Conservation (phyloP, 768 basidiomycete genomes). For the Calocera cornea region DNA sequence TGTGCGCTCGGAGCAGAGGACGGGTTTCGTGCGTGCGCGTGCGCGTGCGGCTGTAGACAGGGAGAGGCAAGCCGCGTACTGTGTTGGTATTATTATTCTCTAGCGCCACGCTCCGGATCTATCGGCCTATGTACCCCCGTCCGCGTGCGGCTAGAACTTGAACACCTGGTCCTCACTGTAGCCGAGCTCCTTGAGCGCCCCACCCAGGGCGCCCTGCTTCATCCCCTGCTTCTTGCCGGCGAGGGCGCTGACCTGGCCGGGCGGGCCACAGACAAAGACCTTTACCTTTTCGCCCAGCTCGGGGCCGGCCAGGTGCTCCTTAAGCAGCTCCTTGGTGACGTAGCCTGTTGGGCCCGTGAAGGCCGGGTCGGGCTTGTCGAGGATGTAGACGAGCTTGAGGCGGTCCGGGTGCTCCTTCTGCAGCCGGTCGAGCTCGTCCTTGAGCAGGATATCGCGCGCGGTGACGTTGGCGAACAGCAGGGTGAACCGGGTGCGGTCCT, state of each 20-base stretch:
- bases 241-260: constrained; percentile 74
- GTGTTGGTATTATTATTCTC: no score
- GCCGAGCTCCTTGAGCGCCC: constrained; percentile 74
- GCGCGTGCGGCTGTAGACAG: no score
- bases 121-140: no score
- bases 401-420: constrained; percentile 50
- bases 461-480: constrained; percentile 84
- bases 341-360: constrained; percentile 54
- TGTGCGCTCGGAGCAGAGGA: no score
- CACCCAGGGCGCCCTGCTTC: constrained; percentile 72
- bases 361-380: constrained; percentile 63
- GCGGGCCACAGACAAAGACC: constrained; percentile 83
- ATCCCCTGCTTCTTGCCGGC: constrained; percentile 80
- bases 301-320: constrained; percentile 54
- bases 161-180: constrained; percentile 64
- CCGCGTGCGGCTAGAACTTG: constrained; percentile 27
- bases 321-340: constrained; percentile 57
- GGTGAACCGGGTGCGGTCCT: constrained; percentile 93
- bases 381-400: constrained; percentile 70
- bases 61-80: no score
- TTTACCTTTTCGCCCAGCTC: constrained; percentile 65
- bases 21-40: no score
- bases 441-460: constrained; percentile 79
- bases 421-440: constrained; percentile 58
- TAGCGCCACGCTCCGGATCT: no score